A percentile compares a stretch with the other conserved stretches of the same genome.
Conservation (phyloP, 2,329 filamentous ascomycete species). For the Exophiala xenobiotica region DNA sequence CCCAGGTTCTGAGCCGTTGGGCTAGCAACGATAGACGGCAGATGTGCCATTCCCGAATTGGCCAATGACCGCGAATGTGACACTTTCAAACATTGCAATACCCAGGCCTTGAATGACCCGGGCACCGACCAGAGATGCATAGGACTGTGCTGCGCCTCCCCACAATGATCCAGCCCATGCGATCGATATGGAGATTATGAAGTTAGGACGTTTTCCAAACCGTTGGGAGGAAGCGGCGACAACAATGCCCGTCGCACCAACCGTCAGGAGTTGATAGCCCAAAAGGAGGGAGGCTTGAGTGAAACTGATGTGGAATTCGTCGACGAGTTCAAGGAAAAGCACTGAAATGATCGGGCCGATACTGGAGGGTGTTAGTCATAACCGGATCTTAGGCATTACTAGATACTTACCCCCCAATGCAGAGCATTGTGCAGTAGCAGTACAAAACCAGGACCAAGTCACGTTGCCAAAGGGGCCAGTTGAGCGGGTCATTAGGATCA, state of each 20-base stretch:
- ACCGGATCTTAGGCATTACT: not conserved
- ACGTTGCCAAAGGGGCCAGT: slow-evolving; percentile 8
- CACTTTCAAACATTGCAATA: slow-evolving; percentile 14
- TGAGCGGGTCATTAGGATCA: slow-evolving; percentile 7
- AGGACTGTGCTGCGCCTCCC: slow-evolving; percentile 1
- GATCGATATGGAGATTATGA: slow-evolving; percentile 9
- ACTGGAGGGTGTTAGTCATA: not conserved
- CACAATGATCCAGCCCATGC: slow-evolving; percentile 7
- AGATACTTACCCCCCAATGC: not conserved
- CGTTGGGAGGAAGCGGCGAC: slow-evolving; percentile 14
- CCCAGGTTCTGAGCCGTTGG: slow-evolving; percentile 1
- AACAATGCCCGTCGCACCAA: slow-evolving; percentile 10
- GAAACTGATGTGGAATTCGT: slow-evolving; percentile 7
- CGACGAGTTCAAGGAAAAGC: slow-evolving; percentile 38
- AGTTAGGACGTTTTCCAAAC: slow-evolving; percentile 15
- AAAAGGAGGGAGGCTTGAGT: slow-evolving; percentile 6
- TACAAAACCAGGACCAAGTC: not conserved
- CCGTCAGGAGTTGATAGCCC: slow-evolving; percentile 6
- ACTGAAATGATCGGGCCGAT: slow-evolving; percentile 7
- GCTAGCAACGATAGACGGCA: slow-evolving; percentile 7
- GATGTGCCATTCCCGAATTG: slow-evolving; percentile 26
- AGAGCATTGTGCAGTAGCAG: not conserved
- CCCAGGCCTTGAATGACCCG: slow-evolving; percentile 9
- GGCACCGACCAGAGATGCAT: slow-evolving; percentile 8
- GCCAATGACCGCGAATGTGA: slow-evolving; percentile 23